Conservation (phyloP, 257 asterid species). For the Jaltomata sinuosa region DNA sequence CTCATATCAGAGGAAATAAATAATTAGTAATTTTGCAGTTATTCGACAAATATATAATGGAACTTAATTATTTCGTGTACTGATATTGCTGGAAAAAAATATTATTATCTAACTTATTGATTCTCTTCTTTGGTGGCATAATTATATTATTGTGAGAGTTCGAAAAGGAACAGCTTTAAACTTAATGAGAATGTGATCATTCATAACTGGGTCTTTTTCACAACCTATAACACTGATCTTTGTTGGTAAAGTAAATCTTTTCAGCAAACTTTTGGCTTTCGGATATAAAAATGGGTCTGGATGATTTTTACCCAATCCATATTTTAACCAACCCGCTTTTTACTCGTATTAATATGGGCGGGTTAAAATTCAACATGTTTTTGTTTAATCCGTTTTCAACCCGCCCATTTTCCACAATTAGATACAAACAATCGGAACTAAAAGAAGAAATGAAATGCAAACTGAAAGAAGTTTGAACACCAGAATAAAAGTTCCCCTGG, state of each 20-base stretch:
- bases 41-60: neutral
- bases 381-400: too few species aligned
- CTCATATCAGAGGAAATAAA: neutral
- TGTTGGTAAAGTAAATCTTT: neutral
- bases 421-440: neutral
- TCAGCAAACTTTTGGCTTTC: neutral
- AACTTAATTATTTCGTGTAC: neutral
- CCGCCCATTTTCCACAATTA: neutral
- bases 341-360: neutral
- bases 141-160: neutral
- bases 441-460: neutral
- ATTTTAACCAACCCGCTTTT: neutral
- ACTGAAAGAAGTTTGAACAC: neutral
- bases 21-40: neutral
- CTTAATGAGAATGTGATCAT: neutral
- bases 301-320: neutral
- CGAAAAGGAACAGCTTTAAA: neutral
- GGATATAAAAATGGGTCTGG: neutral
- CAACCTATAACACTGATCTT: neutral
- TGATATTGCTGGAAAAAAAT: neutral
- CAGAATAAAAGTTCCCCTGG: neutral
- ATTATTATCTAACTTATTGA: neutral
- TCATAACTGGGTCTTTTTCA: neutral
- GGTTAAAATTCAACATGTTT: neutral
- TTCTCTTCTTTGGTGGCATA: neutral